Percentiles rank a stretch among this genome's conserved stretches.
These are phyloP conservation scores for Coniochaeta pulveracea DNA, from an alignment of 2,329 filamentous ascomycete genomes.

Conservation along the genomic window DNA sequence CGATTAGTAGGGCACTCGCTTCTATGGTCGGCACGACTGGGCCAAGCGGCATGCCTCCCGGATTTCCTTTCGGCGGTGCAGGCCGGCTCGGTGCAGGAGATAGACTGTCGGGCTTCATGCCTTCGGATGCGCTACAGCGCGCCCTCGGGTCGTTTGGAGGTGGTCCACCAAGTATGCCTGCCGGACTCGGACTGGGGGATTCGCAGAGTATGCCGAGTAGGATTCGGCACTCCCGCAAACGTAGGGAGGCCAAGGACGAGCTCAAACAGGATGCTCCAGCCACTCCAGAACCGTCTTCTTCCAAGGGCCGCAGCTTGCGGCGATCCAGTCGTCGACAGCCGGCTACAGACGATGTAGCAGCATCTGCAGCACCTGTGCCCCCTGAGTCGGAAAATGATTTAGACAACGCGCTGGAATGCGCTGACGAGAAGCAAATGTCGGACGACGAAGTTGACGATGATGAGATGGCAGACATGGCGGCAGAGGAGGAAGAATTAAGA, in stretches of 20 bases:
- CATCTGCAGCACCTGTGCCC: slow-evolving; percentile 40
- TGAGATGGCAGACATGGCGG: slow-evolving; percentile 43
- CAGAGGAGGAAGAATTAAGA: slow-evolving; percentile 57
- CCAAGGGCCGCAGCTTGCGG: slow-evolving; percentile 39
- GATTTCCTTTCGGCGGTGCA: slow-evolving; percentile 36
- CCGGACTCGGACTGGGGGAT: no score
- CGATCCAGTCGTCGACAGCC: slow-evolving; percentile 53
- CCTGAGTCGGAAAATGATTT: slow-evolving; percentile 48
- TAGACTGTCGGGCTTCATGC: no score
- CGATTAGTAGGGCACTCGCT: slow-evolving; percentile 58
- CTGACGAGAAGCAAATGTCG: slow-evolving; percentile 77
- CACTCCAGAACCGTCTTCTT: slow-evolving; percentile 31
- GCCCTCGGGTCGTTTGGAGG: slow-evolving; percentile 11
- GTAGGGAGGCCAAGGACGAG: slow-evolving; percentile 35
- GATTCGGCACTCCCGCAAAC: no score
- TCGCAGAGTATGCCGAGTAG: no score
- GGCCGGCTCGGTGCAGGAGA: no score
- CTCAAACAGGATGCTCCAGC: slow-evolving; percentile 27
- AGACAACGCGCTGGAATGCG: slow-evolving; percentile 74
- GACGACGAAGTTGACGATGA: slow-evolving; percentile 49
- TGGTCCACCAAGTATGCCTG: slow-evolving; percentile 23
- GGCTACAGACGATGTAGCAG: slow-evolving; percentile 28
- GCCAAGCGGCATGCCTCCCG: no score
- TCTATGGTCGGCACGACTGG: slow-evolving; percentile 65
- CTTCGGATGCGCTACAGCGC: no score